phyloP scores from a whole-genome alignment of 2,329 filamentous ascomycete genomes.

The Penicillium thymicola region DNA sequence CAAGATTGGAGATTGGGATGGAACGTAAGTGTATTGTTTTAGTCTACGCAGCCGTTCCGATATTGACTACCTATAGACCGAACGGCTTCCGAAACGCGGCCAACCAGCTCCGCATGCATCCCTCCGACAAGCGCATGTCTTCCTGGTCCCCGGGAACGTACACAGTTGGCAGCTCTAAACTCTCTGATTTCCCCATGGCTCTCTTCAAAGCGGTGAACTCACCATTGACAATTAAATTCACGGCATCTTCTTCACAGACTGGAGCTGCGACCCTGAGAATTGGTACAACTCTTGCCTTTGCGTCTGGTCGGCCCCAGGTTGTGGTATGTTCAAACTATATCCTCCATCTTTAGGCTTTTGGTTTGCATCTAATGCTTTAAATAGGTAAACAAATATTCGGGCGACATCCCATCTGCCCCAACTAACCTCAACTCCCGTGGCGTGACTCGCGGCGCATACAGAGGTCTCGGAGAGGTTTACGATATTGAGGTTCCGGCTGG shows the following conservation, averaged over 20 bases:
- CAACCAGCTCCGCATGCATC: slow-evolving; percentile 67
- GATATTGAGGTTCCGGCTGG: slow-evolving; percentile 59
- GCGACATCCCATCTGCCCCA: slow-evolving; percentile 52
- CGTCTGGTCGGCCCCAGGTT: slow-evolving; percentile 56
- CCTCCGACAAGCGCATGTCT: slow-evolving; percentile 62
- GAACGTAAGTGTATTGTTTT: slow-evolving; percentile 39
- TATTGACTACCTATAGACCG: slow-evolving; percentile 35
- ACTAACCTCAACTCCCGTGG: slow-evolving; percentile 63
- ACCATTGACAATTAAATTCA: slow-evolving; percentile 60
- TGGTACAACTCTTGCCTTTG: slow-evolving; percentile 62
- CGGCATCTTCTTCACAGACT: slow-evolving; percentile 50
- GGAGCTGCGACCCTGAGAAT: slow-evolving; percentile 59
- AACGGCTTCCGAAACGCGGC: slow-evolving; percentile 65
- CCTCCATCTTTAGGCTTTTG: accelerated
- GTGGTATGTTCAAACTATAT: slow-evolving; percentile 20
- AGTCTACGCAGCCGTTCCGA: slow-evolving; percentile 5
- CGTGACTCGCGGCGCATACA: slow-evolving; percentile 63
- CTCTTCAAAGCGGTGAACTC: slow-evolving; percentile 60
- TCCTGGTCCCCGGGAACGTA: slow-evolving; percentile 60
- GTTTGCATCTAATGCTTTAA: not conserved
- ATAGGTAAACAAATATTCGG: slow-evolving; percentile 54
- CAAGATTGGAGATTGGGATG: slow-evolving; percentile 65
- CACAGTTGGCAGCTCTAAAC: slow-evolving; percentile 55
- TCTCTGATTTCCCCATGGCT: slow-evolving; percentile 62
- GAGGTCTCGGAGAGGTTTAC: slow-evolving; percentile 63